Evolutionary conservation across 2,329 filamentous ascomycete genomes (phyloP).

Genomic region (Fusarium sp.): DNA sequence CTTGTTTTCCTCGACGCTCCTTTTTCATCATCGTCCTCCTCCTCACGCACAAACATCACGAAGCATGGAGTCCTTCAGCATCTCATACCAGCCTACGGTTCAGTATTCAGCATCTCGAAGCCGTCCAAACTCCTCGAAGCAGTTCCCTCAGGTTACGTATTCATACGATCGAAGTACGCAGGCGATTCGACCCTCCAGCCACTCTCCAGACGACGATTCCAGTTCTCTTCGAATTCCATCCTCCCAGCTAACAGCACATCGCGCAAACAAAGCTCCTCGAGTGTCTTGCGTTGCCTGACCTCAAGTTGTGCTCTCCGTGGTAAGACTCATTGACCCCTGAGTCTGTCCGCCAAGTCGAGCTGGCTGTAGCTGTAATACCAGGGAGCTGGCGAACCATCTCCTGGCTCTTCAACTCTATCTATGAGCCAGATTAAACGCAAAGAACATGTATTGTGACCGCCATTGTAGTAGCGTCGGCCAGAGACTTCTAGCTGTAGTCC

Average conservation of each 20-base stretch:
- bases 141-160: not conserved
- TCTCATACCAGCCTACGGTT: too few relatives aligned
- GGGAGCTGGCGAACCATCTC: not conserved
- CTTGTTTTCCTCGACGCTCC: not conserved
- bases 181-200: not conserved
- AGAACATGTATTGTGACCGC: not conserved
- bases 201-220: not conserved
- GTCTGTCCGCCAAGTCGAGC: not conserved
- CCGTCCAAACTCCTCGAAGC: not conserved
- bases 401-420: not conserved
- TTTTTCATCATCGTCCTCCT: not conserved
- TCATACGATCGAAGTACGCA: not conserved
- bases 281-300: too few relatives aligned
- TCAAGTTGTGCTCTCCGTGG: not conserved
- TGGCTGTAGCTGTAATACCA: not conserved
- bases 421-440: too few relatives aligned
- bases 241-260: not conserved
- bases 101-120: not conserved
- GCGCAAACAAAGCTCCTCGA: not conserved
- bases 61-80: not conserved
- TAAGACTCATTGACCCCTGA: not conserved
- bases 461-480: too few relatives aligned
- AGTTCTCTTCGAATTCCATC: not conserved
- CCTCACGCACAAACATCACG: not conserved
- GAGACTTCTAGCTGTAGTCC: too few relatives aligned